Evolutionary conservation across 768 basidiomycete species (phyloP).

Genomic region (Albatrellus ellisii): DNA sequence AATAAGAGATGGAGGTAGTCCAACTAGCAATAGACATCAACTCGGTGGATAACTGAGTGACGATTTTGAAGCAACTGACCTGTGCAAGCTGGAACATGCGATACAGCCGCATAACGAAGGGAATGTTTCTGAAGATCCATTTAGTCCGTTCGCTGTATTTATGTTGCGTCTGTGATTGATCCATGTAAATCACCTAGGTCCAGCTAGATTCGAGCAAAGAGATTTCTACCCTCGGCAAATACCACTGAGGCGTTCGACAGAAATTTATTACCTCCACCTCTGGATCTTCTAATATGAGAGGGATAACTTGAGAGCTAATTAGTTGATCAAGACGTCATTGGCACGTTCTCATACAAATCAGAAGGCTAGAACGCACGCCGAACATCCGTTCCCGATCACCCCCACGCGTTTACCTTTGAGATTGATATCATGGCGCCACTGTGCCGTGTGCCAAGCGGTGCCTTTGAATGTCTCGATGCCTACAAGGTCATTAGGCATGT

Average conservation of each 20-base stretch:
- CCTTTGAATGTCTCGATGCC: conserved; percentile 30
- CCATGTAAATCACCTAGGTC: too few relatives aligned
- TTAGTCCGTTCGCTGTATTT: conserved; percentile 30
- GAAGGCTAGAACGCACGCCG: conserved; percentile 30
- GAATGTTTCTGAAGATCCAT: conserved; percentile 43
- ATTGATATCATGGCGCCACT: conserved; percentile 42
- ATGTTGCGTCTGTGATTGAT: conserved; percentile 26
- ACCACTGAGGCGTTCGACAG: conserved; percentile 47
- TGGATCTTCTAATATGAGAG: conserved; percentile 35
- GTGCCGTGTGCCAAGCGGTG: conserved; percentile 37
- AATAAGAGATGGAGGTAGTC: neutral
- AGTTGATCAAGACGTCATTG: neutral
- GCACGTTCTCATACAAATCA: too few relatives aligned
- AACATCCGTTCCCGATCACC: conserved; percentile 52
- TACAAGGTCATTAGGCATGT: conserved; percentile 15
- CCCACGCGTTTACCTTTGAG: conserved; percentile 41
- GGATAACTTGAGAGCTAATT: conserved; percentile 35
- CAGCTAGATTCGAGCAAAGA: neutral
- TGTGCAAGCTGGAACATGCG: conserved; percentile 33
- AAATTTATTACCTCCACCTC: conserved; percentile 43
- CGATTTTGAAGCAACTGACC: conserved; percentile 21
- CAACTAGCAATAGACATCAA: neutral
- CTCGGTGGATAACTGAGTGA: neutral
- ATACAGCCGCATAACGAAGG: conserved; percentile 34
- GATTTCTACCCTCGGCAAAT: conserved; percentile 38